Evolutionary conservation across 192 early-diverging fungal species (phyloP).

Genomic region (Lunasporangiospora selenospora): DNA sequence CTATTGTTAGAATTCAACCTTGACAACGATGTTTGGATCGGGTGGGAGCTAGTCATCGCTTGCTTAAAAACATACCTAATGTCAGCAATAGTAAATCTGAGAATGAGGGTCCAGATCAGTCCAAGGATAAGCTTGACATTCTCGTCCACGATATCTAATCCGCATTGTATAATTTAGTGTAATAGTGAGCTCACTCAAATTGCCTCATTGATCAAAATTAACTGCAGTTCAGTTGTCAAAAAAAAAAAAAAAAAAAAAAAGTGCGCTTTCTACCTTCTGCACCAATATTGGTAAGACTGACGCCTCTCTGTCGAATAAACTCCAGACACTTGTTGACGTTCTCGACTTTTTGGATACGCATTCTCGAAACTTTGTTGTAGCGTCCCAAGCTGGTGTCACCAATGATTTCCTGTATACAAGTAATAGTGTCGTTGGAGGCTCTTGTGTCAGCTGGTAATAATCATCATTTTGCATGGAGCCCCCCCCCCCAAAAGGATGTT

Average conservation of each 20-base stretch:
- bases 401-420: conserved; percentile 81
- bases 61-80: conserved; percentile 64
- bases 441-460: conserved; percentile 14
- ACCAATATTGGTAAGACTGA: conserved; percentile 94
- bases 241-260: background rate
- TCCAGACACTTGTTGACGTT: conserved; percentile 95
- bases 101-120: conserved; percentile 97
- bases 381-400: conserved; percentile 86
- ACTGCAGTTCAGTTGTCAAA: background rate
- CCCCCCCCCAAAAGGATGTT: conserved; percentile 6
- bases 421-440: background rate
- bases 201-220: no score
- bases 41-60: conserved; percentile 1
- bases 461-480: conserved; percentile 8
- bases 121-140: conserved; percentile 94
- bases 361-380: conserved; percentile 87
- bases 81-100: conserved; percentile 95
- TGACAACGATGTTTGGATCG: background rate
- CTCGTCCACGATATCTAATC: conserved; percentile 88
- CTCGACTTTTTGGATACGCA: conserved; percentile 95
- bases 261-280: conserved; percentile 70
- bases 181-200: no score
- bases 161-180: background rate
- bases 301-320: conserved; percentile 87
- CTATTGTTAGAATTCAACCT: background rate